These are phyloP conservation scores for Barbarea vulgaris DNA, from an alignment of 345 rosid species.

Conservation along the genomic window DNA sequence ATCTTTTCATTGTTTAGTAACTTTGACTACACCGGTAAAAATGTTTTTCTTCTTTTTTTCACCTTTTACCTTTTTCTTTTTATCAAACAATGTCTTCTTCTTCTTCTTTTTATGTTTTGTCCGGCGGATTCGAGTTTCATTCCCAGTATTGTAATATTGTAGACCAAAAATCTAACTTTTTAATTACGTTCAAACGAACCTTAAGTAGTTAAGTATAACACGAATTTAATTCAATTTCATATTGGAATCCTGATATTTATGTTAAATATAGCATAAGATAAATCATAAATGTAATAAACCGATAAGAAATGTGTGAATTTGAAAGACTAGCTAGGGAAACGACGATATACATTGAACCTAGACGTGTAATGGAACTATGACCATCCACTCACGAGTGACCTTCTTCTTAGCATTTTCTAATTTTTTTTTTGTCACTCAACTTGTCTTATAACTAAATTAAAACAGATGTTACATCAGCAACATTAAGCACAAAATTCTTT, in stretches of 20 bases:
- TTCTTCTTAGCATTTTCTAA: not conserved
- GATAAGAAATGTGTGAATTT: slow-evolving; percentile 30
- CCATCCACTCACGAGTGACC: not conserved
- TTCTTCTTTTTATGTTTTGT: no score
- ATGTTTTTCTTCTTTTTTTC: no score
- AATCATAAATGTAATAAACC: not conserved
- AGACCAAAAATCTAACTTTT: not conserved
- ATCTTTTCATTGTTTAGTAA: no score
- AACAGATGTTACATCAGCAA: no score
- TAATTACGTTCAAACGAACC: not conserved
- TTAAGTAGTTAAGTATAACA: not conserved
- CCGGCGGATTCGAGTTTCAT: not conserved
- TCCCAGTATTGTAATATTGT: not conserved
- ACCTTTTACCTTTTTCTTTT: no score
- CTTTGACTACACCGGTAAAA: not conserved
- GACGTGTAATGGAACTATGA: slow-evolving; percentile 11
- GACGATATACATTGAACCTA: slow-evolving; percentile 15
- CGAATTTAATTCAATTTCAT: not conserved
- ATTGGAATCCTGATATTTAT: not conserved
- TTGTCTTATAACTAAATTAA: no score
- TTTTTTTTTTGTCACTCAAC: no score
- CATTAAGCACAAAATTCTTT: no score
- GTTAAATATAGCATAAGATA: not conserved
- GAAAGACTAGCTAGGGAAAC: not conserved
- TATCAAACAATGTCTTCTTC: no score